Conservation (phyloP, 208 protist species). For the Naegleria lovaniensis region DNA sequence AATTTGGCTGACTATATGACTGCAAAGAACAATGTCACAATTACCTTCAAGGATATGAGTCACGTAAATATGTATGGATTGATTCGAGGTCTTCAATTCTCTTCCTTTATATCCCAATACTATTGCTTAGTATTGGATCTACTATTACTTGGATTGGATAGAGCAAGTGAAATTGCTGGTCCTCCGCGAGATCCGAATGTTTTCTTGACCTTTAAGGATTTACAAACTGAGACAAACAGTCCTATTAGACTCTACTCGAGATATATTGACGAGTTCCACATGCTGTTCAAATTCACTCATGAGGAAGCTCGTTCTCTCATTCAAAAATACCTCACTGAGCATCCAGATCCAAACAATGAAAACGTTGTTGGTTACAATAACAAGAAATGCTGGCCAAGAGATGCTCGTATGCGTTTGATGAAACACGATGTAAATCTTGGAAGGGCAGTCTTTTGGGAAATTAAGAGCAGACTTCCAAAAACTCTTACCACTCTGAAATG, state of each 20-base stretch:
- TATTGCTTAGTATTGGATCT: slow-evolving; percentile 99
- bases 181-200: slow-evolving; percentile 92
- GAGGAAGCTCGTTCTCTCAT: slow-evolving; percentile 97
- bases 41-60: slow-evolving; percentile 99
- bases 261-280: slow-evolving; percentile 95
- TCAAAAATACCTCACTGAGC: slow-evolving; percentile 93
- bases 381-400: slow-evolving; percentile 98
- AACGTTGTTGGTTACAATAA: slow-evolving; percentile 99
- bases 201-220: slow-evolving; percentile 91
- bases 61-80: slow-evolving; percentile 98
- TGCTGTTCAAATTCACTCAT: slow-evolving; percentile 93
- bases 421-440: slow-evolving; percentile 99
- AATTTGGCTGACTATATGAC: slow-evolving; percentile 99
- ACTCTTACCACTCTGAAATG: slow-evolving; percentile 93
- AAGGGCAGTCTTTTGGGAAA: slow-evolving; percentile 98
- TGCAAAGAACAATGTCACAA: slow-evolving; percentile 97
- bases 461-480: slow-evolving; percentile 95
- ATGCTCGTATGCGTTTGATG: slow-evolving; percentile 98
- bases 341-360: slow-evolving; percentile 99
- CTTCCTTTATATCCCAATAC: slow-evolving; percentile 98
- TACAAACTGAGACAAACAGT: slow-evolving; percentile 87
- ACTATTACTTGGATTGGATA: slow-evolving; percentile 91
- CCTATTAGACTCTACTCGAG: slow-evolving; percentile 96
- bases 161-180: slow-evolving; percentile 97
- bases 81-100: slow-evolving; percentile 99